Percentiles rank a stretch among this genome's conserved stretches.
These are phyloP conservation scores for Hypoxylon sp. DNA, from an alignment of 2,329 filamentous ascomycete species.

Conservation along the genomic window DNA sequence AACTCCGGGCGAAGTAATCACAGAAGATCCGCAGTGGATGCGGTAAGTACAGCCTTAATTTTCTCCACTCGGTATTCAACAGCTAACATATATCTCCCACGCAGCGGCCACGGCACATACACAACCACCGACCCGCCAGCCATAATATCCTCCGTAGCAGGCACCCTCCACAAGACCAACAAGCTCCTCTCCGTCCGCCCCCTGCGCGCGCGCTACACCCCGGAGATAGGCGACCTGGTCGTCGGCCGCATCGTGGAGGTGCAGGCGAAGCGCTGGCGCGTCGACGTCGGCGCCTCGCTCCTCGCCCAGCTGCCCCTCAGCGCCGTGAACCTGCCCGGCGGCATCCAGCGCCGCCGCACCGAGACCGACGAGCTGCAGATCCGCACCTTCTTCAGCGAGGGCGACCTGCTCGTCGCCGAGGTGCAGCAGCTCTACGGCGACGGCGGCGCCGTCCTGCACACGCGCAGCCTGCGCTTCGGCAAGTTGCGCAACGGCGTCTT, in stretches of 20 bases:
- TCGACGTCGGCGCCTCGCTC: conserved; percentile 90
- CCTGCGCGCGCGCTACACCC: conserved; percentile 90
- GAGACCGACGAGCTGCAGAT: conserved; percentile 98
- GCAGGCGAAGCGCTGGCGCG: conserved; percentile 92
- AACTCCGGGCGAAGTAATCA: conserved; percentile 90
- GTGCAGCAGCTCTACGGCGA: conserved; percentile 91
- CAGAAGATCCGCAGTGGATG: conserved; percentile 97
- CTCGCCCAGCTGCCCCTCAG: conserved; percentile 87
- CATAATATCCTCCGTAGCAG: conserved; percentile 91
- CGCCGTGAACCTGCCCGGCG: conserved; percentile 94
- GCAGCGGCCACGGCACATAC: conserved; percentile 92
- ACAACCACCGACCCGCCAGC: conserved; percentile 70
- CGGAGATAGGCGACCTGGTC: conserved; percentile 95
- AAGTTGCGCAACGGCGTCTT: conserved; percentile 96
- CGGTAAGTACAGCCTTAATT: conserved; percentile 60
- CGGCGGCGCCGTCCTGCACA: conserved; percentile 89
- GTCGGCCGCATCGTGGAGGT: conserved; percentile 95
- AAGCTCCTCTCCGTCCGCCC: conserved; percentile 94
- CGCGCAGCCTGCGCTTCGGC: conserved; percentile 90
- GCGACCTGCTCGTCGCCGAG: conserved; percentile 92
- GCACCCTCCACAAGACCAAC: conserved; percentile 92
- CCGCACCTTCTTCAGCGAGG: conserved; percentile 95
- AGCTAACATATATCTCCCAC: conserved; percentile 21
- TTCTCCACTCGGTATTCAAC: conserved; percentile 7
- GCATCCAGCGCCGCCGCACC: conserved; percentile 89